Conservation (phyloP, 2,329 filamentous ascomycete genomes). For the Pseudocercospora vitis region DNA sequence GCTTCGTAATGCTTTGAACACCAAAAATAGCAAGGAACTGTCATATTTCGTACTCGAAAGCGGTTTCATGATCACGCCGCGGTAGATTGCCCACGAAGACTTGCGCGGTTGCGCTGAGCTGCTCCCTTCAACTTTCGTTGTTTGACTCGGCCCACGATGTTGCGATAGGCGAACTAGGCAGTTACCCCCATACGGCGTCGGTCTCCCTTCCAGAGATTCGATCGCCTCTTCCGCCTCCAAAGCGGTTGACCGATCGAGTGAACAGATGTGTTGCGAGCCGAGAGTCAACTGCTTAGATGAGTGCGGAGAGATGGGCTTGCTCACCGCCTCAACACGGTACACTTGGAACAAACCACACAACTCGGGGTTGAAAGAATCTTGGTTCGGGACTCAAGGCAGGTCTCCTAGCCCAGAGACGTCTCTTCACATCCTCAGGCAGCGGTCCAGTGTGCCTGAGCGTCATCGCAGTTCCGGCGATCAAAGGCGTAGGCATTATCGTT, state of each 20-base stretch:
- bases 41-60: background rate
- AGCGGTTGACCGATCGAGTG: constrained; percentile 32
- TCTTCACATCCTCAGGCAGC: constrained; percentile 39
- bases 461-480: constrained; percentile 47
- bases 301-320: constrained; percentile 43
- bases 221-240: constrained; percentile 32
- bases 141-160: background rate
- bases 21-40: background rate
- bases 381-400: constrained; percentile 47
- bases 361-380: constrained; percentile 44
- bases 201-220: constrained; percentile 29
- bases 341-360: constrained; percentile 47
- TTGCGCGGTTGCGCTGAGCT: background rate
- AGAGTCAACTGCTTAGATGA: constrained; percentile 10
- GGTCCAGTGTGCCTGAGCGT: constrained; percentile 39
- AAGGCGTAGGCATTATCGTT: constrained; percentile 27
- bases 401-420: constrained; percentile 46
- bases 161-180: constrained; percentile 23
- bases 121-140: background rate
- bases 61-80: background rate
- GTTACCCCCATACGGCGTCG: constrained; percentile 22
- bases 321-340: constrained; percentile 49
- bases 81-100: background rate
- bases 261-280: constrained; percentile 33
- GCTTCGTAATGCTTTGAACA: background rate